Percentiles rank a stretch among this genome's conserved stretches.
Conservation (phyloP, 371 early-diverging fungal species). For the Mortierella sp. region DNA sequence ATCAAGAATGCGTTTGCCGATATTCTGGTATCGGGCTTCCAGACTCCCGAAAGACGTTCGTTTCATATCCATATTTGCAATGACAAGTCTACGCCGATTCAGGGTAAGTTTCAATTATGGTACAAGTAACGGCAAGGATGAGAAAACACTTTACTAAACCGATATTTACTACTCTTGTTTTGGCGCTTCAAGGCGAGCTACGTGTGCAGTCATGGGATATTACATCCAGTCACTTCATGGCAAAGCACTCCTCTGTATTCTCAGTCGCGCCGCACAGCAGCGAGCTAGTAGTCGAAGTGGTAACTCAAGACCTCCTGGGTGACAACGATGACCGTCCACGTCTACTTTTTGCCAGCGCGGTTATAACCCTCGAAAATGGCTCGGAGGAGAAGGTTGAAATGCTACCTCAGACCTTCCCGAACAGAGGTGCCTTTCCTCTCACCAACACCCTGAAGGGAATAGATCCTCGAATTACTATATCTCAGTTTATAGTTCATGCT, state of each 20-base stretch:
- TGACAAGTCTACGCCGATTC: constrained; percentile 7
- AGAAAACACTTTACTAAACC: too few relatives aligned
- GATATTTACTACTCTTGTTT: too few relatives aligned
- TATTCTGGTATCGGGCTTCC: constrained; percentile 29
- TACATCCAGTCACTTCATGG: constrained; percentile 1
- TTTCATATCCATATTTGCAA: constrained; percentile 27
- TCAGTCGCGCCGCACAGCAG: constrained; percentile 1
- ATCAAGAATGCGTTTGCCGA: constrained; percentile 41
- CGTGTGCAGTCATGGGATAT: constrained; percentile 8
- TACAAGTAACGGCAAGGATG: too few relatives aligned
- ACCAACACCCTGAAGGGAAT: neutral
- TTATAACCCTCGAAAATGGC: neutral
- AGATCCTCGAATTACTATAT: constrained; percentile 3
- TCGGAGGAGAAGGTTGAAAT: constrained; percentile 5
- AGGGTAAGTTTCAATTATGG: constrained; percentile 13
- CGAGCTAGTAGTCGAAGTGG: neutral
- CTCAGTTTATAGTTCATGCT: neutral
- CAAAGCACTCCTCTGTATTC: neutral
- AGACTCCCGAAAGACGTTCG: constrained; percentile 3
- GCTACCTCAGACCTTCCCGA: constrained; percentile 34
- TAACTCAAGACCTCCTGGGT: neutral
- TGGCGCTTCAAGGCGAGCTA: neutral
- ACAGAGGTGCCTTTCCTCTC: constrained; percentile 19
- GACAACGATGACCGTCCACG: neutral
- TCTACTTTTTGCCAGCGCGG: constrained; percentile 14